Conservation (phyloP, 768 basidiomycete genomes). For the Floccularia luteovirens region DNA sequence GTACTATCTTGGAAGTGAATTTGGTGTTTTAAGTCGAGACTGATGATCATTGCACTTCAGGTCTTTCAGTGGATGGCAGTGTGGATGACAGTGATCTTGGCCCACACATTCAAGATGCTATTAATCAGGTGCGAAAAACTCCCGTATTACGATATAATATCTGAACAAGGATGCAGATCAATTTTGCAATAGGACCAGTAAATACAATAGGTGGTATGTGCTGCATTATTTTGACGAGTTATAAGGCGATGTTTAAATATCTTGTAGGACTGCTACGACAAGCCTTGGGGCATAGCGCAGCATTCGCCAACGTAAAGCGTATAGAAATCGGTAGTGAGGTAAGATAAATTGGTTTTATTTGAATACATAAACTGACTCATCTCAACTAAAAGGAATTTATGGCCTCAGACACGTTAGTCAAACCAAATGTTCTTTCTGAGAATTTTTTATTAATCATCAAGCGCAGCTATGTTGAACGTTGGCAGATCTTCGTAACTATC, state of each 20-base stretch:
- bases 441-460: not conserved
- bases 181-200: conserved; percentile 47
- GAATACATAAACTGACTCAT: too few species aligned
- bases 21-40: not conserved
- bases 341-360: too few species aligned
- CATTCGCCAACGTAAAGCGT: conserved; percentile 35
- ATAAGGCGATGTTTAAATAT: too few species aligned
- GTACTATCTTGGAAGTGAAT: conserved; percentile 11
- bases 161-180: conserved; percentile 25
- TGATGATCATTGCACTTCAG: conserved; percentile 15
- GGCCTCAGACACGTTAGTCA: conserved; percentile 14
- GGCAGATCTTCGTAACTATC: conserved; percentile 32
- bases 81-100: conserved; percentile 32
- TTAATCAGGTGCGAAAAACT: conserved; percentile 29
- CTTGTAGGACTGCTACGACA: conserved; percentile 45
- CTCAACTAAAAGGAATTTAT: conserved; percentile 12
- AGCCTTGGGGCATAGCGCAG: conserved; percentile 46
- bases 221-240: not conserved
- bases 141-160: not conserved
- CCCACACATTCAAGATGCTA: conserved; percentile 48
- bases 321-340: conserved; percentile 59
- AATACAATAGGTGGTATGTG: conserved; percentile 29
- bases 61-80: conserved; percentile 42
- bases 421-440: too few species aligned
- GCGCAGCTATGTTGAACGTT: conserved; percentile 38